These are phyloP conservation scores for Colletotrichum musicola DNA, from an alignment of 2,329 filamentous ascomycete genomes.

Conservation along the genomic window DNA sequence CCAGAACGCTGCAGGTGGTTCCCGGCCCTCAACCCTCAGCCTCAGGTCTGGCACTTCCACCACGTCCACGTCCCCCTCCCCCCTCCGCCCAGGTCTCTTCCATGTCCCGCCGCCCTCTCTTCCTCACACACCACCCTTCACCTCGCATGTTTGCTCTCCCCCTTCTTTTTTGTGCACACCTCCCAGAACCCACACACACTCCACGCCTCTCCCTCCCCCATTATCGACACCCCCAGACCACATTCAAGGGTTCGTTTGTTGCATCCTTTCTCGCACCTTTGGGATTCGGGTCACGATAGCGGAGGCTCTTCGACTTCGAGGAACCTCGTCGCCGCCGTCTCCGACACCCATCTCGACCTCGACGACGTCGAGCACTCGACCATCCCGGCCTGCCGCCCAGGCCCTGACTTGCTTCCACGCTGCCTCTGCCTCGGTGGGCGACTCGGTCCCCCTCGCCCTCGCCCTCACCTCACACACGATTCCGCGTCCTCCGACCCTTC, in stretches of 20 bases:
- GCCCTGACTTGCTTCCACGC: background rate
- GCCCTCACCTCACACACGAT: constrained; percentile 8
- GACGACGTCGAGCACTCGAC: background rate
- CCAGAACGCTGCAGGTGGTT: constrained; percentile 18
- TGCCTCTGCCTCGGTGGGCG: constrained; percentile 24
- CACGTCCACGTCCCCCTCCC: constrained; percentile 28
- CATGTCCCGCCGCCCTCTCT: constrained; percentile 38
- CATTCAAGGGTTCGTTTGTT: constrained; percentile 41
- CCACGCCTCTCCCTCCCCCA: constrained; percentile 55
- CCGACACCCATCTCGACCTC: constrained; percentile 13
- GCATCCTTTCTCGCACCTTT: constrained; percentile 39
- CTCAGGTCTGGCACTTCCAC: background rate
- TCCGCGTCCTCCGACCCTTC: background rate
- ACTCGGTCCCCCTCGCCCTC: constrained; percentile 18
- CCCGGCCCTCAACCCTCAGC: background rate
- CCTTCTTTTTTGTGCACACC: constrained; percentile 44
- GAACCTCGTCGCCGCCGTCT: constrained; percentile 16
- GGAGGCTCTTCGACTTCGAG: constrained; percentile 34
- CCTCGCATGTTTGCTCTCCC: constrained; percentile 41
- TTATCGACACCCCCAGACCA: constrained; percentile 56
- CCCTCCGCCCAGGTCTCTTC: constrained; percentile 39
- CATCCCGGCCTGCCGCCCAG: constrained; percentile 1
- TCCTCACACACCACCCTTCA: constrained; percentile 40
- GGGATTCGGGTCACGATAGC: constrained; percentile 37
- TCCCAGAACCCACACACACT: constrained; percentile 47